Evolutionary conservation across 2,329 filamentous ascomycete species (phyloP).

Genomic region (Fusarium armeniacum): DNA sequence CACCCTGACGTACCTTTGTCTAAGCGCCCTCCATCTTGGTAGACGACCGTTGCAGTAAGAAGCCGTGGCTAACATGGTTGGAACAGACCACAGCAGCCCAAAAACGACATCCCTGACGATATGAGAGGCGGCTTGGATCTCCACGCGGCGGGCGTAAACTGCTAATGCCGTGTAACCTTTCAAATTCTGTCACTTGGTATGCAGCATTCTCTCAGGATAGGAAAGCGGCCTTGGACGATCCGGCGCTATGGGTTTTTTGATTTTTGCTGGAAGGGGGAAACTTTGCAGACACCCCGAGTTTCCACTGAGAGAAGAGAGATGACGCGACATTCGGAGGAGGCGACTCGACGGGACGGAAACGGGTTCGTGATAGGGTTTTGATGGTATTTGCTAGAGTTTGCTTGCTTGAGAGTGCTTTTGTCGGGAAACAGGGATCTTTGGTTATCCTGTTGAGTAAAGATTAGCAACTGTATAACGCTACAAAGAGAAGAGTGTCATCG

Average conservation of each 20-base stretch:
- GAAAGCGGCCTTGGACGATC: slow-evolving; percentile 7
- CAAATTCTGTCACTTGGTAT: slow-evolving; percentile 38
- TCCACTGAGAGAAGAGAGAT: slow-evolving; percentile 10
- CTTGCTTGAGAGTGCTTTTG: background rate
- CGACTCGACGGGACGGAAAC: slow-evolving; percentile 29
- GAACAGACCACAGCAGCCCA: slow-evolving; percentile 7
- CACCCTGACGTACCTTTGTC: background rate
- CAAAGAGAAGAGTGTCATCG: background rate
- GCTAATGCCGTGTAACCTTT: slow-evolving; percentile 21
- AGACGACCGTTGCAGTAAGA: slow-evolving; percentile 11
- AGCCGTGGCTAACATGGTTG: background rate
- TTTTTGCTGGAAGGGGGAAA: background rate
- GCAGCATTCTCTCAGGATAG: slow-evolving; percentile 30
- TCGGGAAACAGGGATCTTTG: slow-evolving; percentile 11
- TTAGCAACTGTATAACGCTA: background rate
- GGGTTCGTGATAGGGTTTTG: slow-evolving; percentile 10
- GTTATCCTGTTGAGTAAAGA: background rate
- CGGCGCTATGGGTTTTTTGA: background rate
- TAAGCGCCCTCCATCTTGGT: background rate
- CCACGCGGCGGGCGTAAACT: slow-evolving; percentile 29
- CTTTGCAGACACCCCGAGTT: background rate
- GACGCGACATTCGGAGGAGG: background rate
- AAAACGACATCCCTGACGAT: slow-evolving; percentile 6
- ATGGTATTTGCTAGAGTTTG: slow-evolving; percentile 2
- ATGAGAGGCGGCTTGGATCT: slow-evolving; percentile 8